Evolutionary conservation across 805 yeast species (phyloP), one percentile per base, ranked within the genome.

Genomic region (Saccharomycopsis olivae): DNA sequence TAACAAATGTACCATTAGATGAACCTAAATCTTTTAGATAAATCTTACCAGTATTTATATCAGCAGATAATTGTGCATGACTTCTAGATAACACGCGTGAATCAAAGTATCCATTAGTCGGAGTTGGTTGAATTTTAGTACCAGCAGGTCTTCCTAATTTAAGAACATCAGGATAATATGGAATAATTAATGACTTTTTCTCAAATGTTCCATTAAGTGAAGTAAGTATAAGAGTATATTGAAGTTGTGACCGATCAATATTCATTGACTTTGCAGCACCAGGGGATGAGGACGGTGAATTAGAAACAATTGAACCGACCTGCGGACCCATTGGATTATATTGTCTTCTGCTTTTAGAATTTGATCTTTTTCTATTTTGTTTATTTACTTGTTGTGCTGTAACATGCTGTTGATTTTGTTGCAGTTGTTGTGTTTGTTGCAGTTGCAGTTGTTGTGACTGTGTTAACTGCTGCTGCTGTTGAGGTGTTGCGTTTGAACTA

Each of bases 1-100:
- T 92, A 36, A 92, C 73, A 57, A 81, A 94, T 0, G 98, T 89
- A 8, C 99, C 99, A 59, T 92, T 92, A 18, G 95, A 82, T 2
- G 94, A 81, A 42, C 87, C 86, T 53, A 87, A 69, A 61, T 92
- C 99, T 49, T 78, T 75, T 19, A 92, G 69, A 67, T 69, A 85
- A 16, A 94, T 68, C 44, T 69, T 70, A 4, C 88, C 87, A 3
- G 64, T 60, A 19, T 57, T 57, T 14, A 73, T 65, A 49, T 84
- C 92, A 28, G 87, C 73, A 64, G 73, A 84, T 47, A 92, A 62
- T 52, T 84, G 89, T 0, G 99, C 99, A 60, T 92, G 99, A 53
- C 84, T 92, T 49, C 99, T 66, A 15, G 94, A 79, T 34, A 92
- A 69, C 9, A 94, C 97, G 21, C 97, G 66, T 9, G 96, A 85